Conservation (phyloP, 345 rosid species). For the Populus euphratica region DNA sequence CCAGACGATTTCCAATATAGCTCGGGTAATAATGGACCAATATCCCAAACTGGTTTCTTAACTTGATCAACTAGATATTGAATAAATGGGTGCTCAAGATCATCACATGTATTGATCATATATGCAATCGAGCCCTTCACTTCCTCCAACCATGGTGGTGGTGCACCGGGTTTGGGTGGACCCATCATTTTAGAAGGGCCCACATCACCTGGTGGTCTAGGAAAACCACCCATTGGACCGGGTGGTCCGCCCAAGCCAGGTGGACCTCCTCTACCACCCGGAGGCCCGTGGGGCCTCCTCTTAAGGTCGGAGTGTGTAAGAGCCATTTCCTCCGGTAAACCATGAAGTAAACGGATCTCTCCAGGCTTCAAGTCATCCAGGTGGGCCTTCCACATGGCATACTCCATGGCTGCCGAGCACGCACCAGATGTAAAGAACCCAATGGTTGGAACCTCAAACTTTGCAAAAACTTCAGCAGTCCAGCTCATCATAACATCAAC, state of each 20-base stretch:
- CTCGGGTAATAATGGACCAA: slow-evolving; percentile 44
- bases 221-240: neutral
- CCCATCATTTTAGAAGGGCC: slow-evolving; percentile 14
- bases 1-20: slow-evolving; percentile 29
- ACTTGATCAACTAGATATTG: slow-evolving; percentile 20
- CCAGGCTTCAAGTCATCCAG: slow-evolving; percentile 25
- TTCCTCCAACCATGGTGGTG: slow-evolving; percentile 38
- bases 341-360: slow-evolving; percentile 25
- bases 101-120: slow-evolving; percentile 40
- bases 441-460: slow-evolving; percentile 11
- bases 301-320: slow-evolving; percentile 26
- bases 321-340: slow-evolving; percentile 35
- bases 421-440: slow-evolving; percentile 36
- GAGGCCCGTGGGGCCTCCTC: neutral
- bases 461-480: slow-evolving; percentile 10
- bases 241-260: neutral
- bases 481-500: slow-evolving; percentile 43
- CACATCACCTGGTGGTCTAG: neutral
- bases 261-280: neutral
- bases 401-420: slow-evolving; percentile 33
- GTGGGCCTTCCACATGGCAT: slow-evolving; percentile 23
- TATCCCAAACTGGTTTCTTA: slow-evolving; percentile 41
- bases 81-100: slow-evolving; percentile 34
- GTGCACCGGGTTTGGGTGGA: slow-evolving; percentile 33
- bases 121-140: slow-evolving; percentile 15